Evolutionary conservation across 176 grass and related monocot species (phyloP).

Genomic region (Aegilops sharonensis): DNA sequence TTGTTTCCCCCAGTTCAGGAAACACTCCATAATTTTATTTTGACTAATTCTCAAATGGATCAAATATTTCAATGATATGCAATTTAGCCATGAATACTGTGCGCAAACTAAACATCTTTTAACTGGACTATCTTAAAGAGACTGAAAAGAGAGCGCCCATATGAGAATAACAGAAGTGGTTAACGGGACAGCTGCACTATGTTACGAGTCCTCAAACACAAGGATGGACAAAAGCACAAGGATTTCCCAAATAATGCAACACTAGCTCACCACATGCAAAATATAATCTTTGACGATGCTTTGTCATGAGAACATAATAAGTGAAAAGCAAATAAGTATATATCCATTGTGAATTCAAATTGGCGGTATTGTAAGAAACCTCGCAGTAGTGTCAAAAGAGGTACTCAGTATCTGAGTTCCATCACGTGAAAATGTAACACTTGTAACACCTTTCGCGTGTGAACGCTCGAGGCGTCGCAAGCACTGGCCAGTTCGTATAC

Average conservation of each 20-base stretch:
- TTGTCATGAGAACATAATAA: conserved; percentile 18
- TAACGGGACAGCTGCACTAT: neutral
- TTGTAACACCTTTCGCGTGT: conserved; percentile 89
- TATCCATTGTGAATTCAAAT: conserved; percentile 29
- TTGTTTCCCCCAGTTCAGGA: conserved; percentile 1
- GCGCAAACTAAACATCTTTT: neutral
- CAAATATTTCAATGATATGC: neutral
- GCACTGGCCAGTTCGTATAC: conserved; percentile 91
- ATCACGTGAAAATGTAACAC: conserved; percentile 92
- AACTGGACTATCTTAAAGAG: conserved; percentile 21
- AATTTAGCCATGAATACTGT: neutral
- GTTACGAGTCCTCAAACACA: conserved; percentile 6
- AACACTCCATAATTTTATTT: neutral
- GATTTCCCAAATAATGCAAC: conserved; percentile 18
- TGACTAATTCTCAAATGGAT: neutral
- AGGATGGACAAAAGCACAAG: conserved; percentile 3
- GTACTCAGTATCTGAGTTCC: conserved; percentile 93
- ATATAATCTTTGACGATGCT: neutral
- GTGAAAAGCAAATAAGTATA: neutral
- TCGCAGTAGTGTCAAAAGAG: conserved; percentile 94
- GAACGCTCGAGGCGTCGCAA: conserved; percentile 82
- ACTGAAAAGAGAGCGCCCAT: neutral
- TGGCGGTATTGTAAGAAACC: conserved; percentile 50
- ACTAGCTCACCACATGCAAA: neutral
- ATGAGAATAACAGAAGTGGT: conserved; percentile 5